Base-by-base conservation (phyloP, 805 yeast species). In the Hanseniaspora guilliermondii region DNA sequence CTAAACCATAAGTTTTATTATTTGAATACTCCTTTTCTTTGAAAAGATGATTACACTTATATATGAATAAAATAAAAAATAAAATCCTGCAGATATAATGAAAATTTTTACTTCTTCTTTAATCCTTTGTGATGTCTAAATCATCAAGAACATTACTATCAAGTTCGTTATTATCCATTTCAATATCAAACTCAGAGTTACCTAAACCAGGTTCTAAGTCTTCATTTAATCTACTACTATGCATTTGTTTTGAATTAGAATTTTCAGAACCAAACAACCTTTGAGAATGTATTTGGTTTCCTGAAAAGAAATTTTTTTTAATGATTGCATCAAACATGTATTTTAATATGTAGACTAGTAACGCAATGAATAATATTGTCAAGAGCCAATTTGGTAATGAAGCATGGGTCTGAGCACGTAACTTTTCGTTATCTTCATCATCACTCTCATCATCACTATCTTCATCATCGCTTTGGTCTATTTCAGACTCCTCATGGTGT, bases 1-100 rank as follows among this genome's bases (percentile, higher is more conserved):
- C 97, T 59, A 93, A 93, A 68, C 86, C 91, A 60, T 73, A 61
- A 40, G 17, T 36, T 4, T 5, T 56, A n/a, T 24, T n/a, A 41
- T 14, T 42, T 19, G 19, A 19, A 11, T 14, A 21, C 3, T 24
- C 5, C 11, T 30, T 40, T 7, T 24, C 6, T 12, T 2, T 19
- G 19, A 9, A n/a, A 27, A 27, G 33, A 25, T n/a, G n/a, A n/a
- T n/a, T n/a, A 37, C 25, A 37, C 14, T n/a, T 24, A 30, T 38
- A 39, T 22, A 25, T 12, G 14, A 37, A 38, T 27, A 17, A 52
- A 37, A 36, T 19, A 36, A 45, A 21, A 45, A 45, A 41, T 39
- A 44, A 30, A 22, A 17, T 17, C 37, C 19, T 14, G n/a, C 16
- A 25, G 24, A 42, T 22, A 12, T 2, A 42, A n/a, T 6, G 27